These are phyloP conservation scores for Stagonosporopsis tanaceti DNA, from an alignment of 2,329 filamentous ascomycete species.

Conservation along the genomic window DNA sequence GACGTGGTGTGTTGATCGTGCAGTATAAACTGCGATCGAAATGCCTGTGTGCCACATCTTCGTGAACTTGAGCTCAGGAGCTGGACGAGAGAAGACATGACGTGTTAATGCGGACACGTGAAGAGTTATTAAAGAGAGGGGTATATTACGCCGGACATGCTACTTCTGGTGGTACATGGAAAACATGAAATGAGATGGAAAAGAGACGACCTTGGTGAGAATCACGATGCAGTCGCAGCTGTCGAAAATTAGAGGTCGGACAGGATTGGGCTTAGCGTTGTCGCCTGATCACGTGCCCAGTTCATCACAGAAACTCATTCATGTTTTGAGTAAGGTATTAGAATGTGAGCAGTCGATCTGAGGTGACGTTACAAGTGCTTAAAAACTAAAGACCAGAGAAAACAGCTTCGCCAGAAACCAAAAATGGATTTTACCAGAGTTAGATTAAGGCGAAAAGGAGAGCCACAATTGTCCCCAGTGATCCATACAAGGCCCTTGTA, in stretches of 20 bases:
- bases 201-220: not conserved
- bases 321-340: not conserved
- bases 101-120: not conserved
- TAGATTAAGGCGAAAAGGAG: not conserved
- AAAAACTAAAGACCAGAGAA: not conserved
- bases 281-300: slow-evolving; percentile 2
- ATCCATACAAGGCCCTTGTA: not conserved
- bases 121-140: not conserved
- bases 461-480: not conserved
- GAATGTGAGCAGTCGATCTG: not conserved
- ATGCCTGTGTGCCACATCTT: not conserved
- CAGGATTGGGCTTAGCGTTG: not conserved
- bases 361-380: not conserved
- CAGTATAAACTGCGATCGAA: not conserved
- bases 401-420: not conserved
- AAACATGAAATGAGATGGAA: not conserved
- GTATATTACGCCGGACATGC: not conserved
- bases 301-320: no score
- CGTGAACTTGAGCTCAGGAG: not conserved
- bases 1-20: not conserved
- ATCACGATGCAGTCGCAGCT: not conserved
- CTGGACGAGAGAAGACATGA: slow-evolving; percentile 6
- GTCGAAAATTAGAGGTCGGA: not conserved
- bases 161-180: not conserved
- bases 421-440: not conserved